Conservation (phyloP, 2,329 filamentous ascomycete species). For the Herpotrichia juniperi region DNA sequence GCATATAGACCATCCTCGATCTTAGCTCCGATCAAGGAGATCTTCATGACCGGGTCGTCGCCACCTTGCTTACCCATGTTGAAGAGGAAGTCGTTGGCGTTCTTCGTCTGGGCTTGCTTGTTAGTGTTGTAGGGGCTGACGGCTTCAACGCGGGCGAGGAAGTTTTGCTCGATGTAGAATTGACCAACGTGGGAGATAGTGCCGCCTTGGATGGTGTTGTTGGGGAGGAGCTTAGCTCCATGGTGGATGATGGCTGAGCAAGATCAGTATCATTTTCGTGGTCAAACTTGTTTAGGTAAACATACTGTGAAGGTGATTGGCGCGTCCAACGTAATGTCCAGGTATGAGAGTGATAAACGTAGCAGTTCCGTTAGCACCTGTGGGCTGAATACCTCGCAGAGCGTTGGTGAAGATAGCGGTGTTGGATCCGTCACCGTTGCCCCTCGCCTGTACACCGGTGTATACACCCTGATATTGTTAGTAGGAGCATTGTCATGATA, state of each 20-base stretch:
- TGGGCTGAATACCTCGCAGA: slow-evolving; percentile 56
- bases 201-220: slow-evolving; percentile 58
- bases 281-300: background rate
- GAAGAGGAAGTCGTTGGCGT: slow-evolving; percentile 59
- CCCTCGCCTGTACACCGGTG: slow-evolving; percentile 51
- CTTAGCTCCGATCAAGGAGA: slow-evolving; percentile 58
- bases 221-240: slow-evolving; percentile 49
- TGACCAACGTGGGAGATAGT: slow-evolving; percentile 67
- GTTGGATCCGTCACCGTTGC: slow-evolving; percentile 37
- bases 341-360: slow-evolving; percentile 57
- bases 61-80: slow-evolving; percentile 54
- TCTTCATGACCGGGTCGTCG: slow-evolving; percentile 63
- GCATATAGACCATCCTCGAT: slow-evolving; percentile 39
- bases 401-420: slow-evolving; percentile 42
- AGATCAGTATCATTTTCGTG: slow-evolving; percentile 3
- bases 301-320: slow-evolving; percentile 42
- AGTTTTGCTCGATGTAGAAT: slow-evolving; percentile 67
- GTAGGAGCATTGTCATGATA: background rate
- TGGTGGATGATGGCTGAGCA: slow-evolving; percentile 42
- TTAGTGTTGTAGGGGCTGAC: slow-evolving; percentile 54
- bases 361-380: slow-evolving; percentile 55
- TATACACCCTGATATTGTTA: slow-evolving; percentile 50
- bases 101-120: slow-evolving; percentile 53
- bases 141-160: slow-evolving; percentile 59
- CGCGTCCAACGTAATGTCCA: slow-evolving; percentile 45